phyloP scores from a whole-genome alignment of 1,284 basidiomycete genomes.

The Fomes fomentarius region DNA sequence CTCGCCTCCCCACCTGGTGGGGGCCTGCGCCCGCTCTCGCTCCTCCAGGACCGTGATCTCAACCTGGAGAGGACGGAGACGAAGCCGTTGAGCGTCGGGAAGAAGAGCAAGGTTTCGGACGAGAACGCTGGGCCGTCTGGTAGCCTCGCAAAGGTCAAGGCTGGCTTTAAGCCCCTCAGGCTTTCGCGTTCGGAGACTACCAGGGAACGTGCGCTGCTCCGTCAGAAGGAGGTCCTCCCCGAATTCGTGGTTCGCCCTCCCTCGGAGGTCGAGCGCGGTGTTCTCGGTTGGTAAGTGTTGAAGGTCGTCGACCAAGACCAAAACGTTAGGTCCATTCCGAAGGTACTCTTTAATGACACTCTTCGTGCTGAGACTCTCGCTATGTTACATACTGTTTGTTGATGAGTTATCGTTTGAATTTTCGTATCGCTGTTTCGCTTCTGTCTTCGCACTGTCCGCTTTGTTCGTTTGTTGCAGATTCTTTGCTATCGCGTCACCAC shows the following conservation, averaged over 20 bases:
- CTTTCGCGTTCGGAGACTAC: slow-evolving; percentile 63
- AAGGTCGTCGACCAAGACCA: slow-evolving; percentile 20
- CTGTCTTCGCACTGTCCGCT: slow-evolving; percentile 12
- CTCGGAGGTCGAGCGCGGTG: slow-evolving; percentile 33
- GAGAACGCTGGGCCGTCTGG: slow-evolving; percentile 45
- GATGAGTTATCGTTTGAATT: slow-evolving; percentile 24
- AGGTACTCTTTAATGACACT: slow-evolving; percentile 19
- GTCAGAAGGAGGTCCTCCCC: slow-evolving; percentile 46
- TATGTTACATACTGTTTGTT: slow-evolving; percentile 23
- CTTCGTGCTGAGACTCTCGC: slow-evolving; percentile 13
- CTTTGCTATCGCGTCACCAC: slow-evolving; percentile 6
- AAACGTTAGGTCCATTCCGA: slow-evolving; percentile 16
- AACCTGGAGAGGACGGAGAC: slow-evolving; percentile 43
- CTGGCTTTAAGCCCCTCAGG: slow-evolving; percentile 55
- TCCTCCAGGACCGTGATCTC: slow-evolving; percentile 61
- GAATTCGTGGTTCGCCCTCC: slow-evolving; percentile 50
- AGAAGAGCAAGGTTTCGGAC: slow-evolving; percentile 46
- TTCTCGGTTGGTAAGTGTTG: slow-evolving; percentile 21
- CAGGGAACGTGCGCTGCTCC: slow-evolving; percentile 53
- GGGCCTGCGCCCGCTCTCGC: slow-evolving; percentile 59
- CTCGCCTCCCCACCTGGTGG: slow-evolving; percentile 40
- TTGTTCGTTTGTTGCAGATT: slow-evolving; percentile 10
- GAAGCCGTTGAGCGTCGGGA: slow-evolving; percentile 56
- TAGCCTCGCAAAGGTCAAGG: slow-evolving; percentile 36
- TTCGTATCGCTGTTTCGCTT: slow-evolving; percentile 7